phyloP scores from a whole-genome alignment of 176 grass and related monocot genomes.

The Lolium rigidum region DNA sequence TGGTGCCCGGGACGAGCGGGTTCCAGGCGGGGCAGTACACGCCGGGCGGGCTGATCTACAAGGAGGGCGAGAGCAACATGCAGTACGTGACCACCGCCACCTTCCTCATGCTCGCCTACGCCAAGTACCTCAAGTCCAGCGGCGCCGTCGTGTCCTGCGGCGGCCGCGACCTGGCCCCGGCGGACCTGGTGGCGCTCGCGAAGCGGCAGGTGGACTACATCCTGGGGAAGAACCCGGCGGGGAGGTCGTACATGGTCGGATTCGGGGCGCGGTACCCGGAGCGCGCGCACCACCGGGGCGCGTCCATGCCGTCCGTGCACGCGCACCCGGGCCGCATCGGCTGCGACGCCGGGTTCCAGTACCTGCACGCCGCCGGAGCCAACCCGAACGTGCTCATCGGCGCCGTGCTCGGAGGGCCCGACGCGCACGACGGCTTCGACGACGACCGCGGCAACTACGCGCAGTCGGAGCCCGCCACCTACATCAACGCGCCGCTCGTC shows the following conservation, averaged over 20 bases:
- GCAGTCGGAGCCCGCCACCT: constrained; percentile 79
- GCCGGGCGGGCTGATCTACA: constrained; percentile 72
- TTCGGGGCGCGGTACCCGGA: constrained; percentile 56
- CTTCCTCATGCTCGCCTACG: constrained; percentile 79
- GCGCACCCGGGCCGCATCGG: constrained; percentile 50
- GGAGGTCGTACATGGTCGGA: constrained; percentile 88
- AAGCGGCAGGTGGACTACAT: constrained; percentile 81
- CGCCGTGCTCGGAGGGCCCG: constrained; percentile 71
- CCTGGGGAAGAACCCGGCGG: constrained; percentile 76
- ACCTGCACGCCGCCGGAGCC: constrained; percentile 58
- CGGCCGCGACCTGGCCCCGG: constrained; percentile 37
- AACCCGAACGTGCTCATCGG: constrained; percentile 77
- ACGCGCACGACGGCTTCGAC: constrained; percentile 60
- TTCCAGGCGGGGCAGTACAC: constrained; percentile 76
- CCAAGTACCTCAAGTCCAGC: constrained; percentile 74
- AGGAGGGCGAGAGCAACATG: constrained; percentile 72
- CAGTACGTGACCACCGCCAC: constrained; percentile 86
- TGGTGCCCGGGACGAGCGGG: constrained; percentile 63
- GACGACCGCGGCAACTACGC: constrained; percentile 79
- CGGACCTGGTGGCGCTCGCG: constrained; percentile 65
- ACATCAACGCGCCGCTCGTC: constrained; percentile 93
- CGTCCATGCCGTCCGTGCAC: constrained; percentile 69
- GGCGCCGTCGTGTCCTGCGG: constrained; percentile 54
- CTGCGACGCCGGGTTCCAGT: constrained; percentile 76
- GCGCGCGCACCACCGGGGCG: constrained; percentile 70